Base-by-base conservation (phyloP, 805 yeast species). In the Cyberlindnera bimundalis region DNA sequence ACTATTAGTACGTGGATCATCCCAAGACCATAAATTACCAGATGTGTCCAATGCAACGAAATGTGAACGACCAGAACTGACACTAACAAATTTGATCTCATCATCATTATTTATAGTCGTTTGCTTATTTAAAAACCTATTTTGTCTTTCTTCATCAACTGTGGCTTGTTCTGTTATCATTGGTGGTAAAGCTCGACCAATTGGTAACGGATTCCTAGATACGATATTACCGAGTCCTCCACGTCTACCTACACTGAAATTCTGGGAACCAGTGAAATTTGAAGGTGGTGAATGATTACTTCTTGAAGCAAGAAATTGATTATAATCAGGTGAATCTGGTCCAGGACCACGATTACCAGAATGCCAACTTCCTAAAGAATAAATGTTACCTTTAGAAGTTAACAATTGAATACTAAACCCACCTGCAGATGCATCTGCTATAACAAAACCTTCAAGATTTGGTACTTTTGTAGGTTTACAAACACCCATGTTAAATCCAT, bases 1-100 rank as follows among this genome's bases (percentile, higher is more conserved):
- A 37, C 52, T 55, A 9, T 50, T 52, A 1, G 61, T 51, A 7
- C 61, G 58, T n/a, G 51, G 48, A 15, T 41, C 39, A 56, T 82
- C 89, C 90, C 90, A 83, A 1, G 78, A 67, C 71, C 78, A 81
- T 1, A 84, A 44, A 5, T 63, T 53, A 18, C 74, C 70, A 1
- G 60, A 34, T 11, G 67, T 61, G 47, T 79, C 84, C 33, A 82
- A 57, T 0, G 81, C 89, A 12, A 82, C 59, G 39, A 81, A 71
- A 57, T 81, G 88, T 21, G 73, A 64, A 47, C 91, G 60, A 0
- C 91, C 91, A 31, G 84, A 73, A 15, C 78, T 67, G 2, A 82
- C 67, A 7, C 76, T 67, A 2, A 70, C 53, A 35, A 81, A 66
- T 35, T 62, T 64, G 2, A 60, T 44, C 11, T 59, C 48, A 19